Base-by-base conservation (phyloP, 768 basidiomycete genomes). In the Tulasnella sp. region DNA sequence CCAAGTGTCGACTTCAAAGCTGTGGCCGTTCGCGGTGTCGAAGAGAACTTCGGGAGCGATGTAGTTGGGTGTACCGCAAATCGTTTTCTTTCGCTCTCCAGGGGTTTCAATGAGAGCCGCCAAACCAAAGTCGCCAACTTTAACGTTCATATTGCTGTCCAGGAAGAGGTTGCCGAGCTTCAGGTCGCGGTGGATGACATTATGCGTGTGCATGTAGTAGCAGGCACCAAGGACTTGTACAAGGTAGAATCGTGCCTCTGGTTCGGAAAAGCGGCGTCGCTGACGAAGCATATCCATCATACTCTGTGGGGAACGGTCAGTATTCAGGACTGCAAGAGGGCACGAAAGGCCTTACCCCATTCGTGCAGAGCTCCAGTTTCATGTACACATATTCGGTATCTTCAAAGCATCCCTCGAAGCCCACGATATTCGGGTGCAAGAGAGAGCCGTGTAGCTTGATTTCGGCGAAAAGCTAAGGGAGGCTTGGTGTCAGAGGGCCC, bases 1-100 rank as follows among this genome's bases (percentile, higher is more conserved):
- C 97, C 97, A 99, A 11, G 95, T 93, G 82, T 99, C 97, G 37
- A 98, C 97, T 84, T 99, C 97, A 79, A 97, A 99, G 81, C 93
- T 96, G 83, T 99, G 97, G 1, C 97, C 96, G 79, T 95, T 96
- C 22, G 91, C 93, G 34, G 92, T 94, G 82, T 98, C 96, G 82
- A 97, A 97, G 79, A 99, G 85, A 31, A 99, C 96, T 82, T 99
- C 97, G 0, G 97, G 97, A 0, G 97, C 97, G 78, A 99, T 98
- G 82, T 99, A 99, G 82, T 99, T 99, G 1, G 97, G 97, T 0
- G 97, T 99, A 0, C 97, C 97, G 79, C 97, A 98, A 68, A 99
- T 97, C 0, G 97, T 99, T 80, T 98, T 98, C 88, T 99, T 97
- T 81, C 97, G 85, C 83, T 99, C 97, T 0, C 97, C 97, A 14